Evolutionary conservation across 2,329 filamentous ascomycete genomes (phyloP).

Genomic region (Xylaria sp.): DNA sequence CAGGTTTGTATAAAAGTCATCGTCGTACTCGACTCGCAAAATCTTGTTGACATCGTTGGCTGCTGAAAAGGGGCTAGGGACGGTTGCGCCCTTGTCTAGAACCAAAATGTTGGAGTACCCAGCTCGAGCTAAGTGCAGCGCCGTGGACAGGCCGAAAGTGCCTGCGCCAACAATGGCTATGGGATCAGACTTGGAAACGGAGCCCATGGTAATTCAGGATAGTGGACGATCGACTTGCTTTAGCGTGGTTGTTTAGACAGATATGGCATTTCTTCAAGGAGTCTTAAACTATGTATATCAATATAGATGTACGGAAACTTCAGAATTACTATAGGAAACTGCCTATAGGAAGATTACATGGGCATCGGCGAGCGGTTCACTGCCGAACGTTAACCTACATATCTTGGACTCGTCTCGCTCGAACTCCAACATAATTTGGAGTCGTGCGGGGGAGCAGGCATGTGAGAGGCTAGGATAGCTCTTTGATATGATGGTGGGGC

Average conservation of each 20-base stretch:
- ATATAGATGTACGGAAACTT: conserved; percentile 6
- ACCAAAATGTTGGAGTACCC: conserved; percentile 57
- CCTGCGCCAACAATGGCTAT: conserved; percentile 53
- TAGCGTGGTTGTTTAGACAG: not conserved
- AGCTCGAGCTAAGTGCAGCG: conserved; percentile 54
- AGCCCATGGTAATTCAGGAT: conserved; percentile 7
- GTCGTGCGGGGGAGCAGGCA: conserved; percentile 12
- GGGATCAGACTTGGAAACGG: conserved; percentile 36
- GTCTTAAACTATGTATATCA: conserved; percentile 3
- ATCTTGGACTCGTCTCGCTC: not conserved
- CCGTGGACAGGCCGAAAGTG: conserved; percentile 53
- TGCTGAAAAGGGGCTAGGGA: conserved; percentile 61
- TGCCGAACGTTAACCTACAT: conserved; percentile 5
- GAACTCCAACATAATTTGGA: conserved; percentile 12
- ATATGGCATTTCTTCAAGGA: not conserved
- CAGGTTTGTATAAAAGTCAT: conserved; percentile 66
- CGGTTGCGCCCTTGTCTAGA: conserved; percentile 49
- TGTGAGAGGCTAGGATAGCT: not conserved
- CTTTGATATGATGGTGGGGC: not conserved
- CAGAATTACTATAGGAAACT: not conserved
- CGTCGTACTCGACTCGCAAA: conserved; percentile 68
- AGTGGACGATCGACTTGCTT: not conserved
- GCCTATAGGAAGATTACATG: not conserved
- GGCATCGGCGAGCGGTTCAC: conserved; percentile 1
- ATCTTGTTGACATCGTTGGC: conserved; percentile 72